Conservation (phyloP, 257 asterid species). For the Nicotiana obtusifolia region DNA sequence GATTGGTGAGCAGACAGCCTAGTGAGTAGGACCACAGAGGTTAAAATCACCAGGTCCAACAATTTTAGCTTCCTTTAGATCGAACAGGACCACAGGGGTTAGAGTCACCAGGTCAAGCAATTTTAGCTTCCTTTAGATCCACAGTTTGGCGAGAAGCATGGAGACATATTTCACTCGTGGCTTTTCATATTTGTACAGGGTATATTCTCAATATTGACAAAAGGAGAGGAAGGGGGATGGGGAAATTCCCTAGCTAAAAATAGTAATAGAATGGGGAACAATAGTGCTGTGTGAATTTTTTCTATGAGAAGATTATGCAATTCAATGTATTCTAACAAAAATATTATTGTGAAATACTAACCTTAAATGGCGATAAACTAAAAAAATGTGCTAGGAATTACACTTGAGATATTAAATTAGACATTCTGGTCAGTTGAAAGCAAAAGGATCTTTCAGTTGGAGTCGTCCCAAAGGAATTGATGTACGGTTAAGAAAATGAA, state of each 20-base stretch:
- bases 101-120: neutral
- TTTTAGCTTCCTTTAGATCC: neutral
- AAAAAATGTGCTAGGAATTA: neutral
- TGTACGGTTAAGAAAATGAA: neutral
- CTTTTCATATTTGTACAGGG: neutral
- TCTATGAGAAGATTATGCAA: neutral
- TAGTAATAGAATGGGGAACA: neutral
- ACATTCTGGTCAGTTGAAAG: neutral
- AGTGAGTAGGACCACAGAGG: neutral
- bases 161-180: neutral
- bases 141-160: neutral
- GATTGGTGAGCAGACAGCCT: neutral
- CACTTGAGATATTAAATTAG: neutral
- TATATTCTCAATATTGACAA: neutral
- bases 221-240: neutral
- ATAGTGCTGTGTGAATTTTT: neutral
- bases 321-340: neutral
- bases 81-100: neutral
- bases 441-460: neutral
- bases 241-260: neutral
- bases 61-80: neutral
- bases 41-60: neutral
- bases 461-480: neutral
- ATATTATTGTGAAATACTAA: neutral
- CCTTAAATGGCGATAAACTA: neutral